A percentile compares a stretch with the other conserved stretches of the same genome.
phyloP scores from a whole-genome alignment of 371 early-diverging fungal genomes.

The Mortierella sp. region DNA sequence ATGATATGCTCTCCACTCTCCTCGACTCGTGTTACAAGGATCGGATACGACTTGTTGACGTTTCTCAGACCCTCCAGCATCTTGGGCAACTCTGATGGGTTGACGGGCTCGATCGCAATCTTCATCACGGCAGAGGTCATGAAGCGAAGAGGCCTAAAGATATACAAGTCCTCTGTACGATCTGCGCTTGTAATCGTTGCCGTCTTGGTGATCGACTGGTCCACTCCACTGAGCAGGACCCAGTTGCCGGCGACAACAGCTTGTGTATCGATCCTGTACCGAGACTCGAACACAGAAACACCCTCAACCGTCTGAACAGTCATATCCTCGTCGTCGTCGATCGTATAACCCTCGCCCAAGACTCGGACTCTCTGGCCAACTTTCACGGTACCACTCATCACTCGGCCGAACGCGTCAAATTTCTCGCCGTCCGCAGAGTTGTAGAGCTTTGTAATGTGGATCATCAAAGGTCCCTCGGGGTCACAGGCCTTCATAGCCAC shows the following conservation, averaged over 20 bases:
- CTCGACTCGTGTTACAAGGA: conserved; percentile 92
- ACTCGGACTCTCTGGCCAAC: conserved; percentile 88
- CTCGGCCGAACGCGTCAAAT: conserved; percentile 93
- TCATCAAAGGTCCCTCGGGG: conserved; percentile 92
- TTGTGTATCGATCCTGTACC: conserved; percentile 88
- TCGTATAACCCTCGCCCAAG: conserved; percentile 90
- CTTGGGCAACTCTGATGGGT: conserved; percentile 96
- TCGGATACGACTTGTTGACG: conserved; percentile 95
- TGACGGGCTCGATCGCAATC: conserved; percentile 96
- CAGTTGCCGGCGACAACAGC: conserved; percentile 87
- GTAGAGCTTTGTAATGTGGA: conserved; percentile 91
- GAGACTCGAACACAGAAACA: conserved; percentile 85
- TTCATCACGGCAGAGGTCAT: conserved; percentile 89
- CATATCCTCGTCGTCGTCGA: conserved; percentile 97
- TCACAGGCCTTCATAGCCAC: conserved; percentile 86
- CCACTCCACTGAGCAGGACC: conserved; percentile 94
- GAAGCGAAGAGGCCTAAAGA: conserved; percentile 88
- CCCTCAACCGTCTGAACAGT: conserved; percentile 81
- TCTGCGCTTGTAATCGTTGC: conserved; percentile 85
- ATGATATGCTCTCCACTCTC: conserved; percentile 98
- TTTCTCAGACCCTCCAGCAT: conserved; percentile 97
- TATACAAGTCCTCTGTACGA: conserved; percentile 76
- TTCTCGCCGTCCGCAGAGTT: conserved; percentile 84
- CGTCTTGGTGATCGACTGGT: conserved; percentile 92
- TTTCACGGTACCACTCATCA: conserved; percentile 90